These are phyloP conservation scores for Rutstroemia sp. DNA, from an alignment of 2,329 filamentous ascomycete species.

Conservation along the genomic window DNA sequence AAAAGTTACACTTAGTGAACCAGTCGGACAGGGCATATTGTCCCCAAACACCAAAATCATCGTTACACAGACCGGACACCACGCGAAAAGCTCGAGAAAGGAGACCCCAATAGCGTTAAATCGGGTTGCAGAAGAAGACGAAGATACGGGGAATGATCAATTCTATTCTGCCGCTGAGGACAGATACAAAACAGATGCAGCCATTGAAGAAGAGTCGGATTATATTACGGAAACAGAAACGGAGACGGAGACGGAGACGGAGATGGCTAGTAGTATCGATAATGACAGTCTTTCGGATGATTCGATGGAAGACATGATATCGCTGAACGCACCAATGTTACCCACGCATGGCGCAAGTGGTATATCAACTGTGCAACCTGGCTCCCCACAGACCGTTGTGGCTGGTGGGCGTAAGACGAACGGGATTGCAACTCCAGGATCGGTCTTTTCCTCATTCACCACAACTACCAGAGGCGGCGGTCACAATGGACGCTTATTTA, in stretches of 20 bases:
- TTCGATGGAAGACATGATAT: conserved; percentile 89
- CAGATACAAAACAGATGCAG: conserved; percentile 47
- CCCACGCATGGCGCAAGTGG: conserved; percentile 72
- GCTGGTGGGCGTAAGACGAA: conserved; percentile 54
- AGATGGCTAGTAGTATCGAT: conserved; percentile 50
- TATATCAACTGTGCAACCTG: conserved; percentile 70
- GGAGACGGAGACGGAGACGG: conserved; percentile 52
- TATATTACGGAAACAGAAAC: conserved; percentile 50
- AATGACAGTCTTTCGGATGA: conserved; percentile 83
- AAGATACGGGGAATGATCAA: conserved; percentile 81
- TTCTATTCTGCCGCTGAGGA: conserved; percentile 93
- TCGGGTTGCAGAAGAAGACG: conserved; percentile 53
- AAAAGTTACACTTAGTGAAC: conserved; percentile 87
- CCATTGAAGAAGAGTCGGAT: conserved; percentile 47
- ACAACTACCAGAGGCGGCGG: conserved; percentile 70
- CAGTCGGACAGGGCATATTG: conserved; percentile 80
- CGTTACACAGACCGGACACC: conserved; percentile 56
- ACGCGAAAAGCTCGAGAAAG: conserved; percentile 44
- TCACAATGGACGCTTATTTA: conserved; percentile 72
- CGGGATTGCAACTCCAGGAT: conserved; percentile 75
- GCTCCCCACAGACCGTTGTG: conserved; percentile 65
- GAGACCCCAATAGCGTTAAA: conserved; percentile 39
- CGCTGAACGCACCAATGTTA: conserved; percentile 70
- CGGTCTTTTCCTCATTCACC: conserved; percentile 83
- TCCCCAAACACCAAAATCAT: conserved; percentile 76